These are phyloP conservation scores for Chlamydomonas incerta DNA, from an alignment of 139 green algal genomes.

Conservation along the genomic window DNA sequence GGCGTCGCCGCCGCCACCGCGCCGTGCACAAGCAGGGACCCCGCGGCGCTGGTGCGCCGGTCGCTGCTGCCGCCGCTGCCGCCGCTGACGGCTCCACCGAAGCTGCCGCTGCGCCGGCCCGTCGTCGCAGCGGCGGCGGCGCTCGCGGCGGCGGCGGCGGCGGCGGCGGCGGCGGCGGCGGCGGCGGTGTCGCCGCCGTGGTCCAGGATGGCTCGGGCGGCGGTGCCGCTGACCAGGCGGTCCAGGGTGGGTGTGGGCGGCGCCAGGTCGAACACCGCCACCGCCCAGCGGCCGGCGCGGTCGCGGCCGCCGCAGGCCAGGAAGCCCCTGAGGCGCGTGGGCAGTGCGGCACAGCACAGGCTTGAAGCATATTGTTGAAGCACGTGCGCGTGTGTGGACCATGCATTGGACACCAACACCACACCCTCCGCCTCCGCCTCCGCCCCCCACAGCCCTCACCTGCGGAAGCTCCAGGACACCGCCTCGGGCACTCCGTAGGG, in stretches of 20 bases:
- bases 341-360: no score
- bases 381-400: no score
- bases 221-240: neutral
- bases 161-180: neutral
- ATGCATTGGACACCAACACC: no score
- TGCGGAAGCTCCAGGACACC: slow-evolving; percentile 32
- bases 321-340: slow-evolving; percentile 41
- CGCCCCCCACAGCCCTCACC: neutral
- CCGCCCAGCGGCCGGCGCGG: neutral
- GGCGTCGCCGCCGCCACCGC: no score
- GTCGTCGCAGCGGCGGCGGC: neutral
- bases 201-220: neutral
- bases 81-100: neutral
- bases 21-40: no score
- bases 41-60: no score
- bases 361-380: no score
- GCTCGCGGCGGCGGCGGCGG: neutral
- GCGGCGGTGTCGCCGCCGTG: neutral
- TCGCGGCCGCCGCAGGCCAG: slow-evolving; percentile 29
- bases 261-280: slow-evolving; percentile 25
- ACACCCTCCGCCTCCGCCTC: neutral
- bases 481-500: slow-evolving; percentile 11
- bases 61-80: neutral
- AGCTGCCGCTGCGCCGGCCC: no score
- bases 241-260: slow-evolving; percentile 18